These are phyloP conservation scores for Biscutella laevigata DNA, from an alignment of 441 rosid genomes.

Conservation along the genomic window DNA sequence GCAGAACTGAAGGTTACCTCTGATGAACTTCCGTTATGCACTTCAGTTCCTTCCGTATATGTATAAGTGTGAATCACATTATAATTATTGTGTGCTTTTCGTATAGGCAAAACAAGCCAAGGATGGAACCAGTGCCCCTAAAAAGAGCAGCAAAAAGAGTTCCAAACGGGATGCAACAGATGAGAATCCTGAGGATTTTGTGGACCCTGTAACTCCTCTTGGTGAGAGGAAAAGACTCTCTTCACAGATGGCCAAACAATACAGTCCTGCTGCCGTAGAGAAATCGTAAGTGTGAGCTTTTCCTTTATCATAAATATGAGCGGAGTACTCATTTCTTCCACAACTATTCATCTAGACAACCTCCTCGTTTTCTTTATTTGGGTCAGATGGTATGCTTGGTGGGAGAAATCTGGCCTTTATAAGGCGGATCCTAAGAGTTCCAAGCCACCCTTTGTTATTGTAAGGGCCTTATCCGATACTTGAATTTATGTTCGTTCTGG, in stretches of 20 bases:
- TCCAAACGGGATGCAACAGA: constrained; percentile 50
- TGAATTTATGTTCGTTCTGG: background rate
- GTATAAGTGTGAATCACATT: background rate
- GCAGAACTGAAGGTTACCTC: constrained; percentile 61
- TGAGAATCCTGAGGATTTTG: constrained; percentile 59
- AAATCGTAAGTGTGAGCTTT: constrained; percentile 69
- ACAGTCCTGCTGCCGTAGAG: constrained; percentile 46
- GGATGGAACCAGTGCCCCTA: constrained; percentile 30
- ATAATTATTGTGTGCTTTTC: background rate
- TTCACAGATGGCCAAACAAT: constrained; percentile 53
- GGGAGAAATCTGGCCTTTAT: constrained; percentile 70
- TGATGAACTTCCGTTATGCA: constrained; percentile 26
- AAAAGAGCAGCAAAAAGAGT: constrained; percentile 43
- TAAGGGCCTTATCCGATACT: constrained; percentile 29
- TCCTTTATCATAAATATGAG: background rate
- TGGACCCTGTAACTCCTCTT: constrained; percentile 15
- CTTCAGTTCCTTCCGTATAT: background rate
- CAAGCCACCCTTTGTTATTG: constrained; percentile 65
- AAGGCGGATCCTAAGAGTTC: constrained; percentile 66
- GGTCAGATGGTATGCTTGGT: constrained; percentile 87
- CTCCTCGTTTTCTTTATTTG: constrained; percentile 21
- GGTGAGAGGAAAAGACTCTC: constrained; percentile 78
- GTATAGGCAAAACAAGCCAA: constrained; percentile 27
- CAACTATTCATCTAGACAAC: background rate
- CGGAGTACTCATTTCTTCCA: constrained; percentile 40